A percentile compares a stretch with the other conserved stretches of the same genome.
These are phyloP conservation scores for Phytophthora kernoviae DNA, from an alignment of 352 stramenopile genomes.

Conservation along the genomic window DNA sequence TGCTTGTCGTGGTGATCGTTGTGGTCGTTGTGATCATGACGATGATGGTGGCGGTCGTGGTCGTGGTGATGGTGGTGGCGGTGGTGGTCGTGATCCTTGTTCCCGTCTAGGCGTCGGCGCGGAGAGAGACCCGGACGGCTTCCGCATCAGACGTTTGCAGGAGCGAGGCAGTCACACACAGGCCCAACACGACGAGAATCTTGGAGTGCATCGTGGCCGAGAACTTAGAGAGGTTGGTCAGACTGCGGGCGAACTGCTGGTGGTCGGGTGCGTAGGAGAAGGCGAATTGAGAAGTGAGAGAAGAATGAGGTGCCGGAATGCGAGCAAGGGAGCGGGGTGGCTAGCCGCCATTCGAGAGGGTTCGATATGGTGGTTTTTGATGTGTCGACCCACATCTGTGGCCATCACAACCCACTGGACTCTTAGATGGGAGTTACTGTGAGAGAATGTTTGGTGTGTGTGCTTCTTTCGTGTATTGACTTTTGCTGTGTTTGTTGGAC, in stretches of 20 bases:
- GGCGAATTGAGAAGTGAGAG: constrained; percentile 19
- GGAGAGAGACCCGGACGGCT: constrained; percentile 1
- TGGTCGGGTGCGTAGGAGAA: constrained; percentile 4
- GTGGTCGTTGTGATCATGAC: neutral
- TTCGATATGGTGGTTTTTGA: no score
- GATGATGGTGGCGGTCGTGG: neutral
- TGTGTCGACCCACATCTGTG: no score
- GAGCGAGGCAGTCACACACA: constrained; percentile 8
- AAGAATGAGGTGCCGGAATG: neutral
- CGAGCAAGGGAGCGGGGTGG: neutral
- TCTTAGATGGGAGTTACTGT: no score
- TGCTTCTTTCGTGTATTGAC: no score
- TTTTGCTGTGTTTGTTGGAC: no score
- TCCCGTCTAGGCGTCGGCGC: constrained; percentile 10
- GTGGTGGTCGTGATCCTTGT: neutral
- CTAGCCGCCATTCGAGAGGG: no score
- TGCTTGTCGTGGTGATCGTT: neutral
- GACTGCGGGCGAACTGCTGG: neutral
- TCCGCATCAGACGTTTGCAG: constrained; percentile 4
- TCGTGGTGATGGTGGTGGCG: neutral
- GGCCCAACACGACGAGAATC: constrained; percentile 6
- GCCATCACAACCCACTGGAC: no score
- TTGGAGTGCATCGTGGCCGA: constrained; percentile 12
- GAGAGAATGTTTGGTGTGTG: no score
- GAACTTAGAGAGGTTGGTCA: neutral